Base-by-base conservation (phyloP, 2,329 filamentous ascomycete genomes). In the Chaetomiaceae sp. region DNA sequence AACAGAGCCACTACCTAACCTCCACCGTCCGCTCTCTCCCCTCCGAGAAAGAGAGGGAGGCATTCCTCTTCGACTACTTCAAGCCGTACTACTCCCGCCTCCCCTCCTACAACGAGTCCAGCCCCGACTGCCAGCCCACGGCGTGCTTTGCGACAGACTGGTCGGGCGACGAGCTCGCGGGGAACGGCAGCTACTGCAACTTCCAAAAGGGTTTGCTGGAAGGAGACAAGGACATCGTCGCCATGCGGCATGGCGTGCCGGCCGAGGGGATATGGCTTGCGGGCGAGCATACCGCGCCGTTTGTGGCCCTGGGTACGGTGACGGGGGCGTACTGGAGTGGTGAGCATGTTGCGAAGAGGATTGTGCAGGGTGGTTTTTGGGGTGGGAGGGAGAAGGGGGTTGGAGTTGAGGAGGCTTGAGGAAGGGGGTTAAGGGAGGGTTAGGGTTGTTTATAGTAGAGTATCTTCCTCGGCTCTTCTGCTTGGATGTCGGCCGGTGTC, bases 321-420 rank as follows among this genome's bases (percentile, higher is more conserved):
- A 95, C 90, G 0, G 92, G 92, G 0, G 92, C 92, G 11, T 96
- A 90, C 68, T 95, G 89, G 89, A 90, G 88, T 67, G 91, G 91
- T 1, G 89, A 95, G 72, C 80, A 79, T 19, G 88, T 91, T 31
- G 91, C 80, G 1, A 79, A 75, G 67, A 80, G 84, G 65, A 81
- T 91, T 37, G 52, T 9, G 14, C 36, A 39, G 44, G 47, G 27
- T 47, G 36, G n/a, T n/a, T 23, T 44, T 36, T 44, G 20, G 29
- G 37, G 20, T 38, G 44, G 23, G 25, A n/a, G 27, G 31, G 46
- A 33, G 47, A 43, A 29, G 25, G 34, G 11, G 34, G 34, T 8
- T 6, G 39, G 27, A 19, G 5, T 23, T 19, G 14, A n/a, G 23
- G 27, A 29, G 37, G 25, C 12, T 25, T 12, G 25, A 5, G 27